Evolutionary conservation across 2,329 filamentous ascomycete genomes (phyloP).

Genomic region (Pseudopyricularia javanii): DNA sequence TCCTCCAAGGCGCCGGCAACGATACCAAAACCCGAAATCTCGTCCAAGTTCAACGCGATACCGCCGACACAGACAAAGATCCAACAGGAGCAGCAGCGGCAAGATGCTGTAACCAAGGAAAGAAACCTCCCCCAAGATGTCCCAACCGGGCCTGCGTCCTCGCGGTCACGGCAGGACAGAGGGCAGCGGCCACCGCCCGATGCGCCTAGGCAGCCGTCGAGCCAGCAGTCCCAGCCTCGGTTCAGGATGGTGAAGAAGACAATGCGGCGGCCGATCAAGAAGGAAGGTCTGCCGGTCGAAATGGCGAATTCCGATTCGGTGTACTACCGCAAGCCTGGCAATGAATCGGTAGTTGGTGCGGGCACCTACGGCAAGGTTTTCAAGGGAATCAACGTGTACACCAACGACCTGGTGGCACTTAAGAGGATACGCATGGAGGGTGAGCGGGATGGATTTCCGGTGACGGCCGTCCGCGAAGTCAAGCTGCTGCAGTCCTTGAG

Average conservation of each 20-base stretch:
- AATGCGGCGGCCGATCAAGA: slow-evolving; percentile 57
- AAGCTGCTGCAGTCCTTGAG: slow-evolving; percentile 80
- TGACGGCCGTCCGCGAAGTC: slow-evolving; percentile 84
- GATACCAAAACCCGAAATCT: slow-evolving; percentile 52
- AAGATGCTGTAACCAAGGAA: slow-evolving; percentile 13
- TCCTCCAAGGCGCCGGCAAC: slow-evolving; percentile 46
- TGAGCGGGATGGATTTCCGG: slow-evolving; percentile 80
- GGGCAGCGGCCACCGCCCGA: slow-evolving; percentile 1
- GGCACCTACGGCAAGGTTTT: slow-evolving; percentile 95
- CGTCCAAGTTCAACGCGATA: slow-evolving; percentile 55
- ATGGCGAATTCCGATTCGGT: slow-evolving; percentile 74
- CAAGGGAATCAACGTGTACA: slow-evolving; percentile 89
- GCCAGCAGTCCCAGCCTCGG: slow-evolving; percentile 26
- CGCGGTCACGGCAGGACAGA: slow-evolving; percentile 18
- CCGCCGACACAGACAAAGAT: slow-evolving; percentile 20
- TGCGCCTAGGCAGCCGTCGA: slow-evolving; percentile 10
- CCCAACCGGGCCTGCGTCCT: slow-evolving; percentile 41
- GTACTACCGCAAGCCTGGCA: slow-evolving; percentile 91
- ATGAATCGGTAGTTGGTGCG: slow-evolving; percentile 90
- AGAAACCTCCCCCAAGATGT: slow-evolving; percentile 35
- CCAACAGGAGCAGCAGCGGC: slow-evolving; percentile 6
- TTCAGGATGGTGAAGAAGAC: slow-evolving; percentile 55
- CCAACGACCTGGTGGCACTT: slow-evolving; percentile 67
- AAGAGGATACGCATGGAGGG: slow-evolving; percentile 93
- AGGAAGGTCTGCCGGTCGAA: slow-evolving; percentile 59